phyloP scores from a whole-genome alignment of 148 eudicot genomes.

The Simmondsia chinensis region DNA sequence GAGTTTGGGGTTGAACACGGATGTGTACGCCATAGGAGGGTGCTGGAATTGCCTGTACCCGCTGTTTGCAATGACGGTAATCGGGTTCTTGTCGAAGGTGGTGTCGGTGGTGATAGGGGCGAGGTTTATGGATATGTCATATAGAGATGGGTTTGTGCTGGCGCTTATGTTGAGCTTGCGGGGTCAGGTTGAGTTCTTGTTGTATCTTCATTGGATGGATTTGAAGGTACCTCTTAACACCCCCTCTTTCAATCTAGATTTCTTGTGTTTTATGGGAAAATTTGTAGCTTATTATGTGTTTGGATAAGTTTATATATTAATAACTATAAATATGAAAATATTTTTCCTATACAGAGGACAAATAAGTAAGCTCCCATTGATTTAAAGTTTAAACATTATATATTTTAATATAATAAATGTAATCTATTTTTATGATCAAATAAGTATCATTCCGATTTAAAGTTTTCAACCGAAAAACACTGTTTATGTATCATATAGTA shows the following conservation, averaged over 20 bases:
- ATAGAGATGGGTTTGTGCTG: slow-evolving; percentile 49
- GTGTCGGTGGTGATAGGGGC: slow-evolving; percentile 27
- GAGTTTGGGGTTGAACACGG: slow-evolving; percentile 44
- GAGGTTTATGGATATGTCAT: slow-evolving; percentile 33
- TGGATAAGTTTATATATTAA: too few species aligned
- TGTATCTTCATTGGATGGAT: slow-evolving; percentile 67
- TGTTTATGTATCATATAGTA: too few species aligned
- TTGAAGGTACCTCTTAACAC: slow-evolving; percentile 33
- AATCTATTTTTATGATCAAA: too few species aligned
- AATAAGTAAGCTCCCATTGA: too few species aligned
- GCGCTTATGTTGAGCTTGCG: slow-evolving; percentile 64
- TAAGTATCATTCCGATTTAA: too few species aligned
- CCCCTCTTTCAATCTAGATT: neutral
- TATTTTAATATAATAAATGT: too few species aligned
- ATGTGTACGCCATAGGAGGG: slow-evolving; percentile 27
- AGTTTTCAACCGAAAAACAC: too few species aligned
- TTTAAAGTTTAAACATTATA: too few species aligned
- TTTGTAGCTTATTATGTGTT: neutral
- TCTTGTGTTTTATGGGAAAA: neutral
- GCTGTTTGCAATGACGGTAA: slow-evolving; percentile 24
- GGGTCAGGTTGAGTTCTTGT: slow-evolving; percentile 65
- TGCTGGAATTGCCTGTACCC: slow-evolving; percentile 52
- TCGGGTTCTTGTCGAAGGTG: slow-evolving; percentile 35
- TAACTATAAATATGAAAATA: too few species aligned
- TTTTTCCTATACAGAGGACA: too few species aligned